phyloP scores from a whole-genome alignment of 108 stramenopile genomes.

The Cafeteria roenbergensis region DNA sequence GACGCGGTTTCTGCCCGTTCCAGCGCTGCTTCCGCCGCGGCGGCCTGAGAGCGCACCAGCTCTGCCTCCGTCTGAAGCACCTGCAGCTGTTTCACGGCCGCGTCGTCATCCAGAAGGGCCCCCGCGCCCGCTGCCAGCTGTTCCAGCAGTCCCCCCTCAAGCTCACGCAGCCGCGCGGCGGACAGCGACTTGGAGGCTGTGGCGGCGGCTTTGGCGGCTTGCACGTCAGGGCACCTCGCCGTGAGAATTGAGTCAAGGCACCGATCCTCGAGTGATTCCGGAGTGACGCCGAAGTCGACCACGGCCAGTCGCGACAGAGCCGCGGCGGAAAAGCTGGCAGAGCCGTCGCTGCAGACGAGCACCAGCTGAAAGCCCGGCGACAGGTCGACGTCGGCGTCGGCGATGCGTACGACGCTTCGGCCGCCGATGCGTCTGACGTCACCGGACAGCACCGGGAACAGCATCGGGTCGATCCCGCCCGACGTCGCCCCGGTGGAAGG shows the following conservation, averaged over 20 bases:
- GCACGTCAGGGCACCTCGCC: slow-evolving; percentile 79
- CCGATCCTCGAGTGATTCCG: slow-evolving; percentile 74
- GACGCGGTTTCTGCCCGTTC: slow-evolving; percentile 65
- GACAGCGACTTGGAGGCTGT: slow-evolving; percentile 82
- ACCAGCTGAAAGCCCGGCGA: slow-evolving; percentile 82
- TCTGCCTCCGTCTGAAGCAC: slow-evolving; percentile 77
- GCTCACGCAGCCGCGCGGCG: slow-evolving; percentile 73
- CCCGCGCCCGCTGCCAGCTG: slow-evolving; percentile 81
- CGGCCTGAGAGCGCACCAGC: slow-evolving; percentile 79
- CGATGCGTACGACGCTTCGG: slow-evolving; percentile 74
- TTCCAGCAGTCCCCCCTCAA: slow-evolving; percentile 85
- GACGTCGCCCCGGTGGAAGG: no score
- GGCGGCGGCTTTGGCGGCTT: slow-evolving; percentile 60
- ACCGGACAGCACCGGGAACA: slow-evolving; percentile 86
- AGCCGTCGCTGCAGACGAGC: slow-evolving; percentile 73
- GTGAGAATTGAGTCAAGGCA: slow-evolving; percentile 67
- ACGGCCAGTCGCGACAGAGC: slow-evolving; percentile 86
- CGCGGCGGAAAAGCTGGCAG: slow-evolving; percentile 63
- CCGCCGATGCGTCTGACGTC: slow-evolving; percentile 87
- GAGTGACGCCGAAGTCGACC: slow-evolving; percentile 89
- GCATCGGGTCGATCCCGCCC: slow-evolving; percentile 74
- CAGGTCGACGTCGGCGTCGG: slow-evolving; percentile 92
- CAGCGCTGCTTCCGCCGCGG: slow-evolving; percentile 71
- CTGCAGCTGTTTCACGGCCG: slow-evolving; percentile 82
- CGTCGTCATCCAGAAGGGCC: slow-evolving; percentile 90